phyloP scores from a whole-genome alignment of 2,329 filamentous ascomycete species.

The Talaromyces amestolkiae region DNA sequence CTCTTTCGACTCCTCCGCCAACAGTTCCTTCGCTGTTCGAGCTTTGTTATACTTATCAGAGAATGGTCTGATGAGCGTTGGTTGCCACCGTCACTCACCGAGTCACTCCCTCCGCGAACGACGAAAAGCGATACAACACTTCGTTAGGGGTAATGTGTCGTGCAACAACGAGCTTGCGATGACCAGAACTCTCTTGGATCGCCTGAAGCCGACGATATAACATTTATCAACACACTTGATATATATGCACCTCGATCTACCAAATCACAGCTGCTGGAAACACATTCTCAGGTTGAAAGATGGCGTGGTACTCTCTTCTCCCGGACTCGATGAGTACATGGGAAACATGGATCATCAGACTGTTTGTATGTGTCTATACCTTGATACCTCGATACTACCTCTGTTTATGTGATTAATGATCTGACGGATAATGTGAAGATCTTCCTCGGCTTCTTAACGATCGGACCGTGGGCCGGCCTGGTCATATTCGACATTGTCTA shows the following conservation, averaged over 20 bases:
- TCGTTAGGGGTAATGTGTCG: background rate
- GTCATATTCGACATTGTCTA: constrained; percentile 63
- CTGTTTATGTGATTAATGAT: background rate
- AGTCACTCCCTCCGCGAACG: background rate
- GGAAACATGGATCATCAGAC: constrained; percentile 61
- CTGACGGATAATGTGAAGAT: constrained; percentile 46
- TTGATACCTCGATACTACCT: background rate
- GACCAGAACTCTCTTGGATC: background rate
- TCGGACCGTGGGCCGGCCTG: constrained; percentile 62
- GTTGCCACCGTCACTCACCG: background rate
- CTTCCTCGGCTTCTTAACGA: constrained; percentile 58
- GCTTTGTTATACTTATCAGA: background rate
- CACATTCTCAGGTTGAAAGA: constrained; percentile 29
- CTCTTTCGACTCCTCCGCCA: background rate
- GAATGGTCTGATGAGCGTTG: background rate
- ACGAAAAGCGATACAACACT: background rate
- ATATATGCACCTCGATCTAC: background rate
- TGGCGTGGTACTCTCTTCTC: constrained; percentile 66
- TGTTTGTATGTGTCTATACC: constrained; percentile 54
- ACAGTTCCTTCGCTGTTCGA: background rate
- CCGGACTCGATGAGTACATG: constrained; percentile 56
- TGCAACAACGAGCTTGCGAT: constrained; percentile 8
- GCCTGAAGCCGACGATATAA: background rate
- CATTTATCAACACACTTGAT: background rate
- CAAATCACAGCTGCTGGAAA: background rate